Percentiles rank a stretch among this genome's conserved stretches.
These are phyloP conservation scores for Desmodesmus armatus DNA, from an alignment of 139 green algal genomes.

Conservation along the genomic window DNA sequence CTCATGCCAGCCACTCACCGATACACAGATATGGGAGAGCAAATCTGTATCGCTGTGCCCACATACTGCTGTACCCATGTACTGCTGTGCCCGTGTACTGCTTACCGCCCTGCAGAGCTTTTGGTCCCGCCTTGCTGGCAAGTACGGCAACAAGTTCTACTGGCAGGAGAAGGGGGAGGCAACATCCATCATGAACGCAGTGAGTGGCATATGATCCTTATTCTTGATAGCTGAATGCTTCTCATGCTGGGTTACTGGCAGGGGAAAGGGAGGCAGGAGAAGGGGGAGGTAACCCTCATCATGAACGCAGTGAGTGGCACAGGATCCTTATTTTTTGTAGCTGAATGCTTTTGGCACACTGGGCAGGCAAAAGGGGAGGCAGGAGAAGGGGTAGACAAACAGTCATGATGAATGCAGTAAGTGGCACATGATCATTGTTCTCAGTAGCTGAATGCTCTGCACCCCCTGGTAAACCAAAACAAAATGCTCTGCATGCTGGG, in stretches of 20 bases:
- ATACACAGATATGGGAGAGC: too few species aligned
- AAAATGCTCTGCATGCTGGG: too few species aligned
- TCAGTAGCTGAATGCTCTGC: too few species aligned
- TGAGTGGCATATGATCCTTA: conserved; percentile 50
- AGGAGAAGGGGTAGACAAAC: background rate
- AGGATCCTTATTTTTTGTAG: background rate
- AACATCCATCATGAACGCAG: conserved; percentile 85
- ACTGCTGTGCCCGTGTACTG: too few species aligned
- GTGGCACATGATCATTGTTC: too few species aligned
- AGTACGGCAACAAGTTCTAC: conserved; percentile 97
- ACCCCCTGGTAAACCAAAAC: too few species aligned
- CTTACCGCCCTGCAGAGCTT: conserved; percentile 73
- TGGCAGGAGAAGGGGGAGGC: conserved; percentile 93
- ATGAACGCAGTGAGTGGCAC: background rate
- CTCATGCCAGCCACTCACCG: too few species aligned
- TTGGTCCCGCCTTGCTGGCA: conserved; percentile 90
- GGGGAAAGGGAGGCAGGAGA: background rate
- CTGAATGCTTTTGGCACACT: background rate
- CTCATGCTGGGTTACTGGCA: background rate
- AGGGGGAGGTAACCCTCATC: background rate
- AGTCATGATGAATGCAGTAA: too few species aligned
- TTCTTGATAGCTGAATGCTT: background rate
- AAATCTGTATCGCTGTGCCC: too few species aligned
- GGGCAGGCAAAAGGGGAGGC: background rate
- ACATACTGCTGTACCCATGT: background rate